Percentiles rank a stretch among this genome's conserved stretches.
These are phyloP conservation scores for Yamagishiella unicocca DNA, from an alignment of 139 green algal genomes.

Conservation along the genomic window DNA sequence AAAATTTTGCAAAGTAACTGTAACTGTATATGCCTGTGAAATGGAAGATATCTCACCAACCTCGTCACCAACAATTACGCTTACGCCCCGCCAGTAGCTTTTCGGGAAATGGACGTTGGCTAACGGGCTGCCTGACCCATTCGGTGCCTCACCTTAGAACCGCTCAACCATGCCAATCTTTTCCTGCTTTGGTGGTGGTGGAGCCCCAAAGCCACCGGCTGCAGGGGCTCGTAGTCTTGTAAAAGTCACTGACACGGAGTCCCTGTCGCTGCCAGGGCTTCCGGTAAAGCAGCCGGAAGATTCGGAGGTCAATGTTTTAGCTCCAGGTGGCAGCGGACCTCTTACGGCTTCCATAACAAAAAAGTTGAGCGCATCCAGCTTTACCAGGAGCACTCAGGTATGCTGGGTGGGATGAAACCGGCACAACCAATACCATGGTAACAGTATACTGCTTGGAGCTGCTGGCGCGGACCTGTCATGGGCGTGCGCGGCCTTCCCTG, in stretches of 20 bases:
- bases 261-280: neutral
- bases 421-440: no score
- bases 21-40: no score
- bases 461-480: no score
- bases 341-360: neutral
- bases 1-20: no score
- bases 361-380: conserved; percentile 22
- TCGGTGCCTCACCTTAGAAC: no score
- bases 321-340: neutral
- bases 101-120: no score
- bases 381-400: conserved; percentile 23
- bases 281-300: neutral
- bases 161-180: conserved; percentile 38
- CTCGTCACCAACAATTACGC: no score
- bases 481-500: neutral
- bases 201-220: neutral
- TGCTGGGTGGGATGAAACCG: no score
- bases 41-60: no score
- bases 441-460: no score
- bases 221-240: neutral
- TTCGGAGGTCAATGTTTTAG: neutral
- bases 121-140: no score
- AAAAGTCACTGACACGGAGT: neutral
- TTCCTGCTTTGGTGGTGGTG: conserved; percentile 30
- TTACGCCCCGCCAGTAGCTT: no score